Evolutionary conservation across 768 basidiomycete genomes (phyloP).

Genomic region (Lentinula sp.): DNA sequence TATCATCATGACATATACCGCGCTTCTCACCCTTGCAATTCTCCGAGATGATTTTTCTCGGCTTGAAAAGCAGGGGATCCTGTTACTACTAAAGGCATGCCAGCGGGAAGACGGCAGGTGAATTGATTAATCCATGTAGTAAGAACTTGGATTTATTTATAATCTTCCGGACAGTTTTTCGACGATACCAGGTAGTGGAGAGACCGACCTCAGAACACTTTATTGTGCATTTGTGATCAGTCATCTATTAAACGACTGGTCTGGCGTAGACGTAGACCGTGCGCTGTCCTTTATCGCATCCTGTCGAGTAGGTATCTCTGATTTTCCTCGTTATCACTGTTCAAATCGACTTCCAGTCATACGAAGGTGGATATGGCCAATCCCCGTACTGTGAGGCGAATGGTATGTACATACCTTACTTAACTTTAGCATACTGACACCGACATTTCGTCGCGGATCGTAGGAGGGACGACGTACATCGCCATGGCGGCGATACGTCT

Average conservation of each 20-base stretch:
- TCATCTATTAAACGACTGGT: conserved; percentile 76
- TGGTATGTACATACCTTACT: conserved; percentile 40
- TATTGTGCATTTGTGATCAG: conserved; percentile 88
- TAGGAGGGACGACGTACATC: conserved; percentile 93
- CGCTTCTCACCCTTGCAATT: conserved; percentile 75
- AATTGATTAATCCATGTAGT: conserved; percentile 10
- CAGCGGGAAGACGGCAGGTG: conserved; percentile 85
- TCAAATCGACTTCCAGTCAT: conserved; percentile 45
- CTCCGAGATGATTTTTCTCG: conserved; percentile 78
- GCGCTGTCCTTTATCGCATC: conserved; percentile 60
- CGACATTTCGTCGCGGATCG: not conserved
- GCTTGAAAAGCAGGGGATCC: conserved; percentile 65
- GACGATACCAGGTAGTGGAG: conserved; percentile 57
- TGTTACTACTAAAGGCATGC: conserved; percentile 61
- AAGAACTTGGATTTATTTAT: not conserved
- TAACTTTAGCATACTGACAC: not conserved
- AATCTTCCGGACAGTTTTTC: conserved; percentile 49
- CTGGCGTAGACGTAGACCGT: conserved; percentile 54
- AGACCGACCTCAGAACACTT: conserved; percentile 76
- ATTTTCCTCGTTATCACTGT: conserved; percentile 12
- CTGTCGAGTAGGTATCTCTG: conserved; percentile 53
- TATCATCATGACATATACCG: conserved; percentile 92
- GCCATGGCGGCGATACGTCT: conserved; percentile 73
- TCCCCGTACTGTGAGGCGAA: conserved; percentile 78
- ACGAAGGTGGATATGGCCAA: conserved; percentile 92